Evolutionary conservation across 2,329 filamentous ascomycete genomes (phyloP), one percentile per base, ranked within the genome.

Genomic region (Aspergillus hortae): DNA sequence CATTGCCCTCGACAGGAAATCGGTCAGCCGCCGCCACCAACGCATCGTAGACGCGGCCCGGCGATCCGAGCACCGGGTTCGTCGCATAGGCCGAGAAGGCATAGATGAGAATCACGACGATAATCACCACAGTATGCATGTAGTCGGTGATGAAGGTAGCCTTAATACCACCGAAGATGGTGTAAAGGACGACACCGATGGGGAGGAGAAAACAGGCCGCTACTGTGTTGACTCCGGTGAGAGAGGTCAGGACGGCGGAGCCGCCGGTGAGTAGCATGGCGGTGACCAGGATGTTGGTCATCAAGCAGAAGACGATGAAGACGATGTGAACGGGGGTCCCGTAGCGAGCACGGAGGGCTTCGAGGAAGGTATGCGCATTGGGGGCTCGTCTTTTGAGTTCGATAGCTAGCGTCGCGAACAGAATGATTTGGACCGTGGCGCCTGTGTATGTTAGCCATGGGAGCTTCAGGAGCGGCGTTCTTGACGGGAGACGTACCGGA

Each of bases 391-490:
- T 80, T 77, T 96, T 96, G 48, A 96, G 74, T 69, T 95, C 90
- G 61, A 96, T 96, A 27, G 91, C 91, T 25, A 96, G 80, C 0
- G 90, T 95, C 1, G 92, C 90, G 63, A 96, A 96, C 1, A 96
- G 78, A 25, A 96, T 80, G 61, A 96, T 92, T 67, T 95, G 90
- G 5, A 94, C 89, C 0, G 87, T 91, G 10, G 89, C 90, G n/a
- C 86, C 68, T 71, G 42, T 51, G 23, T 2, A 42, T 38, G 9
- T 19, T n/a, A 30, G n/a, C 9, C 2, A 12, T 9, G 21, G 44
- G 12, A 47, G 41, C n/a, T 30, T 21, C 21, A 7, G 9, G 25
- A 35, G 15, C 25, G 5, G 4, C 23, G 5, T 40, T 40, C 1
- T 12, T 30, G 19, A n/a, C 14, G 12, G 4, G 6, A 21, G n/a